Evolutionary conservation across 306 rosid genomes (phyloP), one percentile per base, ranked within the genome.

Genomic region (Lupinus albus): DNA sequence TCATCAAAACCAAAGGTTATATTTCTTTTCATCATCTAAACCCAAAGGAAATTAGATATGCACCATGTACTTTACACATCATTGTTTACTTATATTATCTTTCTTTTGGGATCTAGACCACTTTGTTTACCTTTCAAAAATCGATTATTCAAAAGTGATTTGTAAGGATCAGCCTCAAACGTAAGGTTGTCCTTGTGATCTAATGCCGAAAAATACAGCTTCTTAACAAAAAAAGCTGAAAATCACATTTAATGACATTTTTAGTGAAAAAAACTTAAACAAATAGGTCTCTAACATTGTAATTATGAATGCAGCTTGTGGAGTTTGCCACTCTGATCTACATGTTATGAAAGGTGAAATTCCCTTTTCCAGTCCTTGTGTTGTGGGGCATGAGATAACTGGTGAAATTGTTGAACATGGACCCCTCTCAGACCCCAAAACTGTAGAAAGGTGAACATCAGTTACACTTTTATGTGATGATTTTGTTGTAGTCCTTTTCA

Each of bases 261-360:
- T 33, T 33, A 33, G 38, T 4, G 38, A 6, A 4, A 33, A 33
- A 6, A 33, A 7, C 36, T 32, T 32, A 33, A 33, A 33, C 38
- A 33, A 33, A 33, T 8, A 33, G 38, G 38, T 33, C 38, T 2
- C 38, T 80, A 30, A 69, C 41, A 32, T 44, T 78, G 28, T 80
- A 18, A 41, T 72, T 64, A 12, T 54, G 42, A 17, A 38, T 82
- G 84, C 78, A 92, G 95, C 83, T n/a, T 93, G 97, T 75, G 96
- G 98, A 70, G 98, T 92, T 21, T 92, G 98, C 75, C 98, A 88
- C 76, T 92, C 98, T 54, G 98, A 93, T 88, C 95, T 93, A 20
- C 98, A 93, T 74, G 93, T 93, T 62, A 58, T 93, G 61, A 93
- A 93, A 72, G 93, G 95, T 3, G 98, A 89, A 78, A 77, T 89